A percentile compares a stretch with the other conserved stretches of the same genome.
These are phyloP conservation scores for Infundibulicybe gibba DNA, from an alignment of 768 basidiomycete species.

Conservation along the genomic window DNA sequence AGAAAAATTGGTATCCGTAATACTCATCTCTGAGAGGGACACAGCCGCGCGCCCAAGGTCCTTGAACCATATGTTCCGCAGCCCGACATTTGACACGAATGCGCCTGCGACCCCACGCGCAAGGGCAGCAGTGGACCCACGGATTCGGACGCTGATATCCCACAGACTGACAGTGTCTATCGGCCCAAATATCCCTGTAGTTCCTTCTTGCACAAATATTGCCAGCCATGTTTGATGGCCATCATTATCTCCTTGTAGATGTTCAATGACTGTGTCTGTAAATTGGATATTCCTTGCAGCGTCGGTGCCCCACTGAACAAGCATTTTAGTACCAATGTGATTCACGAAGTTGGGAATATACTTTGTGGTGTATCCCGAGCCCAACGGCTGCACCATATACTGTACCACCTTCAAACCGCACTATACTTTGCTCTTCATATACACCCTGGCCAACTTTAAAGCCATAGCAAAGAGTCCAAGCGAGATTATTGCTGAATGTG, in stretches of 20 bases:
- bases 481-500: constrained; percentile 5
- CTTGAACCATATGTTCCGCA: constrained; percentile 3
- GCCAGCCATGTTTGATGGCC: constrained; percentile 5
- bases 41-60: constrained; percentile 2
- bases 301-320: constrained; percentile 1
- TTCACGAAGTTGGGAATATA: too few species aligned
- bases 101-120: background rate
- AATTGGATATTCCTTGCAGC: constrained; percentile 1
- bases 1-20: background rate
- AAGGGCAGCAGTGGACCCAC: constrained; percentile 1
- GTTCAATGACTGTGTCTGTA: background rate
- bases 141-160: background rate
- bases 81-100: background rate
- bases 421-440: constrained; percentile 1
- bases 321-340: too few species aligned
- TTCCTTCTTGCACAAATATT: constrained; percentile 1
- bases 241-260: constrained; percentile 4
- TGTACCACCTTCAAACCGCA: background rate
- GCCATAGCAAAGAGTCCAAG: constrained; percentile 6
- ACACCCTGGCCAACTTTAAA: constrained; percentile 9
- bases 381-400: background rate
- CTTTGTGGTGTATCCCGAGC: too few species aligned
- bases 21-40: background rate
- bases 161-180: background rate
- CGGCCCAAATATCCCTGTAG: constrained; percentile 1